Base-by-base conservation (phyloP, 169 alveolate genomes). In the Amoebophrya sp. region DNA sequence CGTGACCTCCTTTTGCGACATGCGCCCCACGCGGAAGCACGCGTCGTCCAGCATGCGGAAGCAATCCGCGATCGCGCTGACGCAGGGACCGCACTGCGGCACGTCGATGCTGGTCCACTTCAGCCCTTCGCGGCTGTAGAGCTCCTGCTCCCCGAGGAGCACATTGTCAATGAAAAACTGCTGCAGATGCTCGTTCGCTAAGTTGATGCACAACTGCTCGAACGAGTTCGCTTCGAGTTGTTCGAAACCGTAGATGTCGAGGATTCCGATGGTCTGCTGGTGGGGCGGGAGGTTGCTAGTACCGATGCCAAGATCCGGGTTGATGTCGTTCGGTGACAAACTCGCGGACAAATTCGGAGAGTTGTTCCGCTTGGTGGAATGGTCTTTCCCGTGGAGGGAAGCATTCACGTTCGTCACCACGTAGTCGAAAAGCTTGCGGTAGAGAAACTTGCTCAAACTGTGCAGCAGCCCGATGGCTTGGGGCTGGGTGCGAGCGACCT, bases 171-270 rank as follows among this genome's bases (percentile, higher is more conserved):
- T 97, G 94, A 96, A 97, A 90, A 97, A 95, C 94, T 98, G 97
- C 92, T 98, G 99, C 23, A 97, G 96, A 89, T 97, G 97, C 94
- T 99, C 99, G 95, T 99, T 98, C n/a, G 99, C 98, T 93, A 96
- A 98, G 93, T 99, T 99, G 89, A 99, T 98, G 94, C 98, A 96
- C 92, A 99, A 94, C 94, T 99, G 99, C 93, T 99, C 99, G 94
- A 97, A 98, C 33, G 99, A 96, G 95, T 99, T 99, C 90, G 95
- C 95, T 88, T 96, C 94, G 89, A 99, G 97, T 77, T 95, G 96
- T 94, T 99, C 99, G 94, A 99, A 99, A 0, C 99, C 99, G 94
- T 97, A 98, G 77, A 98, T 98, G 94, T 99, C 99, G 40, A 99
- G 94, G 40, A 99, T 40, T 89, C 93, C 66, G 32, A 66, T 89